Base-by-base conservation (phyloP, 176 grass and related monocot species). In the Eragrostis nindensis region DNA sequence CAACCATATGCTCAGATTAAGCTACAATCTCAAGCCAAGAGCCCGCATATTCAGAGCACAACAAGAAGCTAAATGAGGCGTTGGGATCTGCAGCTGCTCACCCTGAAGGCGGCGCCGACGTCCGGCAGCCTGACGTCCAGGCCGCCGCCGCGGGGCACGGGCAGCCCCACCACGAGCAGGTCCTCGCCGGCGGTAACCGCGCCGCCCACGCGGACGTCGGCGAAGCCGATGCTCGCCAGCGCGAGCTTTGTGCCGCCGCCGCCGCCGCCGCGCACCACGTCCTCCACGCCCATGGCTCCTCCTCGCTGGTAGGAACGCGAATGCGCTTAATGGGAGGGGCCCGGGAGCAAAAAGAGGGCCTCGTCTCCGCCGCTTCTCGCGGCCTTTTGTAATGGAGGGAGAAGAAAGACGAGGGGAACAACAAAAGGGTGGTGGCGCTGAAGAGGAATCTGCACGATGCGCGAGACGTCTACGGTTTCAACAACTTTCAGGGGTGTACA, bases 141-240 rank as follows among this genome's bases (percentile, higher is more conserved):
- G 29, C 41, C 77, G 54, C 45, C 76, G 14, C 62, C 75, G 68
- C 46, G 77, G 73, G 86, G 71, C 24, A 66, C 80, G 44, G 85
- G 73, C 19, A 79, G 68, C 0, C 75, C 43, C 53, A 76, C 45
- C 0, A 53, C 63, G 19, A 89, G 38, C 62, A 84, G 18, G 32
- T 68, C 81, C 86, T 74, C 74, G 75, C 62, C 80, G 16, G 9
- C 80, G 29, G 16, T 57, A 4, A 27, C 24, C 4, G 21, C 21
- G 56, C 22, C 73, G 50, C 61, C 67, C 21, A 72, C 68, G 38
- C 75, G 81, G 76, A 62, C 87, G 40, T 76, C 70, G 6, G 82
- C 82, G 46, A 85, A 85, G 55, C 77, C 54, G 77, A 84, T 76
- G 87, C 82, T 85, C 19, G 87, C 82, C 38, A 89, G 70, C 65